Evolutionary conservation across 495 filamentous ascomycete genomes (phyloP).

Genomic region (Neurospora sp.): DNA sequence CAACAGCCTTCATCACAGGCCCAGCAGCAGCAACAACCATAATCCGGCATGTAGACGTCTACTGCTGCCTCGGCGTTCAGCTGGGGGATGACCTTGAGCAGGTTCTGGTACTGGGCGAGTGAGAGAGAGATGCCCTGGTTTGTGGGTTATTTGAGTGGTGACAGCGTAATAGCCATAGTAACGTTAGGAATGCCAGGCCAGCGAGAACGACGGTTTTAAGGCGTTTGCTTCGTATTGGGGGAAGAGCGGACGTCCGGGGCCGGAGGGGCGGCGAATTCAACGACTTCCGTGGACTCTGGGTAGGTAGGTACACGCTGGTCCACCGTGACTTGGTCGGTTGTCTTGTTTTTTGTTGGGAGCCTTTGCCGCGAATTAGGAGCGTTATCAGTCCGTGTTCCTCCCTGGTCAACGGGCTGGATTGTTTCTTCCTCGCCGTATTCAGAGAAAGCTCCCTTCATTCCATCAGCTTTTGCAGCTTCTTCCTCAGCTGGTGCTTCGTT

Average conservation of each 20-base stretch:
- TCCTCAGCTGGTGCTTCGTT: no score
- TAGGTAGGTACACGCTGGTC: background rate
- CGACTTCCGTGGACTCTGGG: background rate
- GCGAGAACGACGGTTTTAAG: background rate
- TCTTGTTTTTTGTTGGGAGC: background rate
- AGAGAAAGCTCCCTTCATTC: constrained; percentile 16
- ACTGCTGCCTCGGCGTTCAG: constrained; percentile 45
- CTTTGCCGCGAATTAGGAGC: background rate
- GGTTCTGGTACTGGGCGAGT: constrained; percentile 62
- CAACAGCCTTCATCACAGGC: background rate
- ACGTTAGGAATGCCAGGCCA: background rate
- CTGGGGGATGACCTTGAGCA: constrained; percentile 59
- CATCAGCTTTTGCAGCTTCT: constrained; percentile 11
- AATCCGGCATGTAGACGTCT: background rate
- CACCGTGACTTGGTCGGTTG: background rate
- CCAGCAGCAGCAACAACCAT: background rate
- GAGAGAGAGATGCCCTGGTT: constrained; percentile 72
- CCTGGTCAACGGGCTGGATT: constrained; percentile 11
- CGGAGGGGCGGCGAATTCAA: background rate
- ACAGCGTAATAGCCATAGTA: background rate
- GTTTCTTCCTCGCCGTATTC: constrained; percentile 24
- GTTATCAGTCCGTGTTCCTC: background rate
- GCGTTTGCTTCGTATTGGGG: background rate
- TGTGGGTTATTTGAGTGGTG: background rate
- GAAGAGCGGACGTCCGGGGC: background rate